phyloP scores from a whole-genome alignment of 2,329 filamentous ascomycete species.

The Ascochyta clinopodiicola region DNA sequence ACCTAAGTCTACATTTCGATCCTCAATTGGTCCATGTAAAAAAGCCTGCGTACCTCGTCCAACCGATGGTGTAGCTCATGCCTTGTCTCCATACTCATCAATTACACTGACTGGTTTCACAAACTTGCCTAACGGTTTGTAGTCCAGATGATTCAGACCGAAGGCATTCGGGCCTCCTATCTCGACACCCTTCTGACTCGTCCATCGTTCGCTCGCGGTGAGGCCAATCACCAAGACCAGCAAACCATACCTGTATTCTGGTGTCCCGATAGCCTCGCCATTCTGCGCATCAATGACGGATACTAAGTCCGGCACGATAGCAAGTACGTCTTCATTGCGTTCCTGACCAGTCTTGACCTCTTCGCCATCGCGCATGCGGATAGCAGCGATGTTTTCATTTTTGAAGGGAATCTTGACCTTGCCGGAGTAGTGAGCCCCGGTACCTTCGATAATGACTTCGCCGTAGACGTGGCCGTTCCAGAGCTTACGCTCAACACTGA shows the following conservation, averaged over 20 bases:
- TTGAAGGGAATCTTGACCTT: constrained; percentile 72
- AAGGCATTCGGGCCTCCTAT: constrained; percentile 60
- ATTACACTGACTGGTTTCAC: constrained; percentile 62
- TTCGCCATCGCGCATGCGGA: constrained; percentile 34
- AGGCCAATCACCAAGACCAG: constrained; percentile 62
- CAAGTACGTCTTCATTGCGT: constrained; percentile 51
- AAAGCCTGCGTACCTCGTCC: not conserved
- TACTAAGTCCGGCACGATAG: constrained; percentile 59
- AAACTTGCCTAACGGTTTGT: constrained; percentile 60
- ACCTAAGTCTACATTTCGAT: constrained; percentile 4
- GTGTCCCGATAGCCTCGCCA: constrained; percentile 59
- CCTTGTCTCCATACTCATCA: constrained; percentile 51
- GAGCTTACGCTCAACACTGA: constrained; percentile 52
- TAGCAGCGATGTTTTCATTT: constrained; percentile 74
- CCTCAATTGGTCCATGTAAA: not conserved
- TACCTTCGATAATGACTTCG: constrained; percentile 50
- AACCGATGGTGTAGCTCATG: constrained; percentile 1
- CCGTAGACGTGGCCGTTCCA: constrained; percentile 53
- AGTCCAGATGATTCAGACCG: constrained; percentile 57
- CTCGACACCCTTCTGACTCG: constrained; percentile 56
- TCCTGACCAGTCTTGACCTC: constrained; percentile 39
- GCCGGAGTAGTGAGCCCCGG: constrained; percentile 45
- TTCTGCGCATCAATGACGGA: constrained; percentile 57
- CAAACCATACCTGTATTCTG: constrained; percentile 62
- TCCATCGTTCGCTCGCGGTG: constrained; percentile 62